A percentile compares a stretch with the other conserved stretches of the same genome.
phyloP scores from a whole-genome alignment of 495 filamentous ascomycete species.

The Penicillium dipodomyicola region DNA sequence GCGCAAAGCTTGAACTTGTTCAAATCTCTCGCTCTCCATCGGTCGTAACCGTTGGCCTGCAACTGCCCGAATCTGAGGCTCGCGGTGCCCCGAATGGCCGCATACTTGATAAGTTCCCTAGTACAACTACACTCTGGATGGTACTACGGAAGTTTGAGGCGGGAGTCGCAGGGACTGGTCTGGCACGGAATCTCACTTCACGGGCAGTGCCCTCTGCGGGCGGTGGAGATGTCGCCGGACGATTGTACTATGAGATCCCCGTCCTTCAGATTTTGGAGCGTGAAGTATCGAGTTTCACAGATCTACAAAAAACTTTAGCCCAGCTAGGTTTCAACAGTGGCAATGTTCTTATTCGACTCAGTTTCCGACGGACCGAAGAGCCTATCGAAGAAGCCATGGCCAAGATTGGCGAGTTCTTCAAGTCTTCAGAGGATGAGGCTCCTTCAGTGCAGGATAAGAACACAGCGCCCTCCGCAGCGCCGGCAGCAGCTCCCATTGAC shows the following conservation, averaged over 20 bases:
- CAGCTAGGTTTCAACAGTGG: constrained; percentile 85
- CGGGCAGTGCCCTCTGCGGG: constrained; percentile 62
- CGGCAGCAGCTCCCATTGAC: constrained; percentile 14
- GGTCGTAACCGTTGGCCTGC: constrained; percentile 79
- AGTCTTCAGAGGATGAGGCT: constrained; percentile 38
- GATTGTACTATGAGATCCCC: constrained; percentile 82
- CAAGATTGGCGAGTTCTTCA: constrained; percentile 73
- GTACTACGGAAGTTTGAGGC: constrained; percentile 85
- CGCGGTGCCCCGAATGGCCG: constrained; percentile 56
- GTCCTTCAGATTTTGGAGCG: constrained; percentile 77
- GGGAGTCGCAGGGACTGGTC: constrained; percentile 52
- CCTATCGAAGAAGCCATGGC: constrained; percentile 83
- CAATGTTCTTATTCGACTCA: constrained; percentile 70
- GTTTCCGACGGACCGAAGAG: constrained; percentile 68
- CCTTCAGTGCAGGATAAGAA: constrained; percentile 14
- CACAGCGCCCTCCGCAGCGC: constrained; percentile 1
- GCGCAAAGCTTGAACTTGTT: constrained; percentile 92
- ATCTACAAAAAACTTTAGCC: constrained; percentile 83
- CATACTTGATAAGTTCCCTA: constrained; percentile 77
- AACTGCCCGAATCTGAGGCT: constrained; percentile 68
- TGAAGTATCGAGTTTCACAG: constrained; percentile 69
- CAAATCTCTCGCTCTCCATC: constrained; percentile 76
- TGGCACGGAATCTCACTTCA: constrained; percentile 71
- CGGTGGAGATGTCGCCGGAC: constrained; percentile 60
- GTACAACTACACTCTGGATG: constrained; percentile 81